Percentiles rank a stretch among this genome's conserved stretches.
phyloP scores from a whole-genome alignment of 2,329 filamentous ascomycete species.

The Xylariales sp. region DNA sequence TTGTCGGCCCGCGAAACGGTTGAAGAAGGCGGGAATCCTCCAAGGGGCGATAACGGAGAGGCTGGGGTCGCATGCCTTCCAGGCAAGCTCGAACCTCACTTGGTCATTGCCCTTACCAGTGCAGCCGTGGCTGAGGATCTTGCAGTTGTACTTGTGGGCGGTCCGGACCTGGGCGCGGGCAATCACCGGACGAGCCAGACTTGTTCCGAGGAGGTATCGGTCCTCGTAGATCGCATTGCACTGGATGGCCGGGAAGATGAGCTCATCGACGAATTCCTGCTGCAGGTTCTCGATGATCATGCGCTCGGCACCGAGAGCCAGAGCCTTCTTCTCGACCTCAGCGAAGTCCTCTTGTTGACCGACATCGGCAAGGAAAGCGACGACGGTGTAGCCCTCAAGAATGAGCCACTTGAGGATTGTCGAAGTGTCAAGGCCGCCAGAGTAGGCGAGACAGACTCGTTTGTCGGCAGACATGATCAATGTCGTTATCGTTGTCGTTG shows the following conservation, averaged over 20 bases:
- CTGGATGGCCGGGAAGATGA: constrained; percentile 76
- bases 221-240: constrained; percentile 62
- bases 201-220: constrained; percentile 44
- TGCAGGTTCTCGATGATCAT: constrained; percentile 63
- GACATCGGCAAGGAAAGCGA: constrained; percentile 61
- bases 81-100: constrained; percentile 43
- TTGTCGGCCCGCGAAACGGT: constrained; percentile 49
- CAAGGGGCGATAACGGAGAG: constrained; percentile 64
- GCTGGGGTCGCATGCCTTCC: constrained; percentile 35
- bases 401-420: constrained; percentile 34
- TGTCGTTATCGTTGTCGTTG: too few species aligned
- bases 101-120: constrained; percentile 52
- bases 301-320: constrained; percentile 63
- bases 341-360: constrained; percentile 75
- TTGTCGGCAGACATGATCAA: too few species aligned
- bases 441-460: constrained; percentile 18
- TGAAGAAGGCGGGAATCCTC: constrained; percentile 34
- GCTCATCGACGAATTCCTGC: constrained; percentile 55
- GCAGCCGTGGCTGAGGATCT: constrained; percentile 41
- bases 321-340: constrained; percentile 62
- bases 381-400: constrained; percentile 20
- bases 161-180: constrained; percentile 33
- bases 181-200: constrained; percentile 66
- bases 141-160: constrained; percentile 32
- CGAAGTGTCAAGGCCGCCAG: constrained; percentile 14